Evolutionary conservation across 495 filamentous ascomycete genomes (phyloP).

Genomic region (Staphylotrichum longicolle): DNA sequence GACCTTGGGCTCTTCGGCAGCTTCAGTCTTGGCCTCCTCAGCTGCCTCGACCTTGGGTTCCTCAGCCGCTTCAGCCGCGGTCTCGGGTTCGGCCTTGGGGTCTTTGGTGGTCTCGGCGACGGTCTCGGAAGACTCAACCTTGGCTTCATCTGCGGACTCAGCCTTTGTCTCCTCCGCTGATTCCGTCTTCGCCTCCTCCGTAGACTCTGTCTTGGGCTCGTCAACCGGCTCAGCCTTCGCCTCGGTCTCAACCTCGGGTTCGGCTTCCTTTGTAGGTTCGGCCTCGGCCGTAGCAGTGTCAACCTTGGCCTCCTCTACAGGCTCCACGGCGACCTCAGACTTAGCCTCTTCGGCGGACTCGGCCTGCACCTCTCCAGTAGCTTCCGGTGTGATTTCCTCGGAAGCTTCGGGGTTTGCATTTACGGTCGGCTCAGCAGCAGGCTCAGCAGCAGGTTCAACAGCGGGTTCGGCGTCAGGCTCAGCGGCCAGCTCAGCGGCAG

Average conservation of each 20-base stretch:
- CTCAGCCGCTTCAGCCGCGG: neutral
- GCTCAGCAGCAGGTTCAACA: neutral
- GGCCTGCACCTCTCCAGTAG: neutral
- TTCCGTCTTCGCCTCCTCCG: neutral
- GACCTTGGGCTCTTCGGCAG: constrained; percentile 8
- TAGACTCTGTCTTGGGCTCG: neutral
- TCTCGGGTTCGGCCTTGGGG: constrained; percentile 11
- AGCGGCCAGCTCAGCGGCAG: no score
- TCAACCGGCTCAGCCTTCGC: constrained; percentile 7
- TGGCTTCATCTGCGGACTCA: constrained; percentile 3
- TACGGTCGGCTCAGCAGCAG: neutral
- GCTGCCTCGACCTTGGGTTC: constrained; percentile 8
- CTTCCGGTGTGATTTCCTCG: neutral
- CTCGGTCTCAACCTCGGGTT: constrained; percentile 12
- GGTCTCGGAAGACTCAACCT: neutral
- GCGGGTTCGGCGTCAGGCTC: no score
- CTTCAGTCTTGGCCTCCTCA: constrained; percentile 13
- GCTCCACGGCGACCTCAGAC: no score
- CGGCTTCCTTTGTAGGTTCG: constrained; percentile 12
- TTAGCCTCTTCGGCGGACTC: no score
- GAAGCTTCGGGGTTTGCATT: neutral
- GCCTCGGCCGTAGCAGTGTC: constrained; percentile 9
- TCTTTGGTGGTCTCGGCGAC: constrained; percentile 15
- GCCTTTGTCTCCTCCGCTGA: constrained; percentile 9
- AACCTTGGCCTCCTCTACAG: constrained; percentile 14